Percentiles rank a stretch among this genome's conserved stretches.
Evolutionary conservation across 2,329 filamentous ascomycete genomes (phyloP).

Genomic region (Pyricularia pennisetigena): DNA sequence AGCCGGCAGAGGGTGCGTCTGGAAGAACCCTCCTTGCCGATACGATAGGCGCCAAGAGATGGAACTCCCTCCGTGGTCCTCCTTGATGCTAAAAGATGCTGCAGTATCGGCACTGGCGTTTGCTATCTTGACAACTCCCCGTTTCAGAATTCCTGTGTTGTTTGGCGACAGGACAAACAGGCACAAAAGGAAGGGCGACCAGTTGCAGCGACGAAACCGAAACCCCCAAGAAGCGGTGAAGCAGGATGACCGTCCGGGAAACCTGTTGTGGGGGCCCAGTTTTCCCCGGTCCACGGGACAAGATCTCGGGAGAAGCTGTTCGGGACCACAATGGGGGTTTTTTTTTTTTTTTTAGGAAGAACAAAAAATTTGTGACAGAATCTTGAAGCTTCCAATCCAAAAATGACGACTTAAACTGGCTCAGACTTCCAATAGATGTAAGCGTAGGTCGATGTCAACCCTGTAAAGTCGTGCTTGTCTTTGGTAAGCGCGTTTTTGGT

Average conservation of each 20-base stretch:
- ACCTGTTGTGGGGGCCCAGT: not conserved
- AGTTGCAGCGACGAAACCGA: not conserved
- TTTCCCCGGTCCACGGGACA: constrained; percentile 1
- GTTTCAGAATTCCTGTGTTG: not conserved
- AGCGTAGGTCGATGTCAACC: not conserved
- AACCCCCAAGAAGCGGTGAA: not conserved
- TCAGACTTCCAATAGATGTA: not conserved
- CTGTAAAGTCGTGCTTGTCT: not conserved
- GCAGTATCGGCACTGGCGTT: not conserved
- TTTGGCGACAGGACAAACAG: not conserved
- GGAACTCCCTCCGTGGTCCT: not conserved
- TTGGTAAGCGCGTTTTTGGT: not conserved
- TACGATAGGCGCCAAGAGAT: not conserved
- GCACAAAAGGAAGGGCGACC: not conserved
- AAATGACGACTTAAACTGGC: not conserved
- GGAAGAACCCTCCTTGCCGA: not conserved
- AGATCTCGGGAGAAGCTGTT: not conserved
- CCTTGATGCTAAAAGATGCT: not conserved
- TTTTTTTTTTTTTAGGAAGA: not conserved
- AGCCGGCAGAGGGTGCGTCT: not conserved
- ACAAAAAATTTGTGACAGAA: not conserved
- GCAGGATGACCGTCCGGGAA: not conserved
- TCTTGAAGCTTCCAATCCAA: not conserved
- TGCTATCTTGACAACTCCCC: not conserved
- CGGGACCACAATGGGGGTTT: not conserved